Conservation (phyloP, 176 grass and related monocot genomes). For the Oryza brachyantha region DNA sequence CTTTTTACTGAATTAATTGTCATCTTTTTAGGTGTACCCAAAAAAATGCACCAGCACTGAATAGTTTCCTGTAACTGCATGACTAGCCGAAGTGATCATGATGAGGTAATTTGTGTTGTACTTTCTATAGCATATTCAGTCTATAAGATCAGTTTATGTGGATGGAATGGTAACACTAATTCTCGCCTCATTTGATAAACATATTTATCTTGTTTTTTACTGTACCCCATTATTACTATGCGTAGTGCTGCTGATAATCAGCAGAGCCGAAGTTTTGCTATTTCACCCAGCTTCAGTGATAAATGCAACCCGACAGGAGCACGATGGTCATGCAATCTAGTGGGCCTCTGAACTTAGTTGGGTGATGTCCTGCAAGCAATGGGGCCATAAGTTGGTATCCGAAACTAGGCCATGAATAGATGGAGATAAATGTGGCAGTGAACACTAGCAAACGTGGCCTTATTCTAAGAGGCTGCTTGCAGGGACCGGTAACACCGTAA, state of each 20-base stretch:
- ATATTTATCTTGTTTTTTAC: constrained; percentile 11
- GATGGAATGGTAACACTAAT: constrained; percentile 16
- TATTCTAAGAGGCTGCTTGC: constrained; percentile 25
- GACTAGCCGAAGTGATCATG: not conserved
- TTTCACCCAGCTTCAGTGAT: not conserved
- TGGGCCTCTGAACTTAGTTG: constrained; percentile 29
- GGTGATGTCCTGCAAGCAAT: not conserved
- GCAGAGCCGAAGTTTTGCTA: not conserved
- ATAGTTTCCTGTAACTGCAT: constrained; percentile 17
- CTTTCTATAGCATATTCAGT: constrained; percentile 5
- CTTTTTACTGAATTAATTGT: constrained; percentile 13
- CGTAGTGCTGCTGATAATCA: constrained; percentile 1
- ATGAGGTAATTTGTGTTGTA: constrained; percentile 2
- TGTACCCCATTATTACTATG: constrained; percentile 20
- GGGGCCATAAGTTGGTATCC: constrained; percentile 33
- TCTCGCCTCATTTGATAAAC: not conserved
- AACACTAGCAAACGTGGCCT: constrained; percentile 35
- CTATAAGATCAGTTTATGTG: not conserved
- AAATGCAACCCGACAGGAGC: constrained; percentile 33
- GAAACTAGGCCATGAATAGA: constrained; percentile 26
- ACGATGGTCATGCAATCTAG: constrained; percentile 1
- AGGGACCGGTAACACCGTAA: constrained; percentile 27
- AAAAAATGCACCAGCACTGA: not conserved
- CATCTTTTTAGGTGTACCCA: constrained; percentile 2
- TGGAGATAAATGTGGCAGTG: constrained; percentile 10